Evolutionary conservation across 139 green algal genomes (phyloP).

Genomic region (Mychonastes homosphaera): DNA sequence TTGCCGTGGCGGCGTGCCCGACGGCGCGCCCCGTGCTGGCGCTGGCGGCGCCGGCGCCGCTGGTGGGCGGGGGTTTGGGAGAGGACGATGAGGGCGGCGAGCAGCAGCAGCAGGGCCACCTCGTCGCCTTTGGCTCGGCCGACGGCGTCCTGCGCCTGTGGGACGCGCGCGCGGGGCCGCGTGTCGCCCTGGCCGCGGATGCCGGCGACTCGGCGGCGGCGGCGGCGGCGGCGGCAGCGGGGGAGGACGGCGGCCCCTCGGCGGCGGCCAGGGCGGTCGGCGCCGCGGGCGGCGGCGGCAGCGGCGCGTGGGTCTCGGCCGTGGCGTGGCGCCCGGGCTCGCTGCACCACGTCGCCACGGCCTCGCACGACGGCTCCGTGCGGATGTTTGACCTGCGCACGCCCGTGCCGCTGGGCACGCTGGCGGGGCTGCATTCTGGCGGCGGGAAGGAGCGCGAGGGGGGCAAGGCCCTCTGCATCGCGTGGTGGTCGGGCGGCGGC

Average conservation of each 20-base stretch:
- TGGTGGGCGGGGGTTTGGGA: no score
- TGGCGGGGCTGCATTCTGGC: no score
- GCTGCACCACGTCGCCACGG: conserved; percentile 51
- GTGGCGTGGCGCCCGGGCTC: conserved; percentile 53
- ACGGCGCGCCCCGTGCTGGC: conserved; percentile 31
- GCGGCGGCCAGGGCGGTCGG: no score
- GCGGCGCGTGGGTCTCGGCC: conserved; percentile 56
- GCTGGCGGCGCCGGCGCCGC: conserved; percentile 32
- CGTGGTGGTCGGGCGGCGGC: conserved; percentile 18
- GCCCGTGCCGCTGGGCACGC: conserved; percentile 38
- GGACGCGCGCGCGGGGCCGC: conserved; percentile 49
- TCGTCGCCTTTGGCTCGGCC: conserved; percentile 63
- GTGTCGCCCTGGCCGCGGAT: conserved; percentile 37
- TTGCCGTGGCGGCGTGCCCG: conserved; percentile 47
- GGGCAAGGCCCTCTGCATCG: conserved; percentile 39
- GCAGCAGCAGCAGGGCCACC: conserved; percentile 11
- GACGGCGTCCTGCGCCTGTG: conserved; percentile 62
- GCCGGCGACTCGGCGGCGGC: conserved; percentile 7
- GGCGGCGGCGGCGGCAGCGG: not conserved
- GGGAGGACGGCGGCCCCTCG: not conserved
- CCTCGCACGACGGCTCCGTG: conserved; percentile 38
- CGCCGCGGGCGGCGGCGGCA: conserved; percentile 19
- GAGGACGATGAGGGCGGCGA: no score
- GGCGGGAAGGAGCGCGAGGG: conserved; percentile 29
- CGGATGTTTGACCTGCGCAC: conserved; percentile 55